Percentiles rank a stretch among this genome's conserved stretches.
Conservation (phyloP, 2,329 filamentous ascomycete species). For the Aspergillus versicolor region DNA sequence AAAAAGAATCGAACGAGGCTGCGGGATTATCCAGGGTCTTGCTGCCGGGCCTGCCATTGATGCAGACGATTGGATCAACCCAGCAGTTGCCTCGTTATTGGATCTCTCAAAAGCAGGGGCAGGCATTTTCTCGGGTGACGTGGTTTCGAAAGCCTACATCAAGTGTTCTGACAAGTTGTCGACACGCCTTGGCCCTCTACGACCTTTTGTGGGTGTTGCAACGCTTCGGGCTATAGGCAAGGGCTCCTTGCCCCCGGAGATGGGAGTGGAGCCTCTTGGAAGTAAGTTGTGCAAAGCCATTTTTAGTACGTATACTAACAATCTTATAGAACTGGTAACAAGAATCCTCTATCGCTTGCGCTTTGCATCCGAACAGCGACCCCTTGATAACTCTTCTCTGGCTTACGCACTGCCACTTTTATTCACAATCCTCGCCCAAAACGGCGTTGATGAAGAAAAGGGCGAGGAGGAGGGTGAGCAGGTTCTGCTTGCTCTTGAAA, state of each 20-base stretch:
- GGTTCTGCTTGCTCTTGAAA: conserved; percentile 81
- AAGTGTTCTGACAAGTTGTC: conserved; percentile 74
- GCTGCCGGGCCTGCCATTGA: conserved; percentile 87
- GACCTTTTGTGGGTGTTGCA: conserved; percentile 83
- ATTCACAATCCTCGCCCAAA: conserved; percentile 73
- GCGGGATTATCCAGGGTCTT: conserved; percentile 80
- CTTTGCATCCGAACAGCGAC: conserved; percentile 89
- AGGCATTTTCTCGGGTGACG: conserved; percentile 76
- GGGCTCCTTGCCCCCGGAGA: conserved; percentile 67
- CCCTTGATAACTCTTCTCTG: conserved; percentile 83
- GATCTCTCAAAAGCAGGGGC: conserved; percentile 74
- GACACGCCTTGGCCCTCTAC: conserved; percentile 69
- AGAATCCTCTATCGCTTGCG: conserved; percentile 86
- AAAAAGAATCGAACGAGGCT: conserved; percentile 72
- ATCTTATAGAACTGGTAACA: conserved; percentile 63
- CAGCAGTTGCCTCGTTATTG: conserved; percentile 70
- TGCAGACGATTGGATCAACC: conserved; percentile 81
- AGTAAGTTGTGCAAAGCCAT: conserved; percentile 39
- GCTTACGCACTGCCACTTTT: conserved; percentile 84
- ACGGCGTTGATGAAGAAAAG: conserved; percentile 65
- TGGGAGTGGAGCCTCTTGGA: conserved; percentile 78
- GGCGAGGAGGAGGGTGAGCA: conserved; percentile 85
- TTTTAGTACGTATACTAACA: conserved; percentile 14
- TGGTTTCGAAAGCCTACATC: conserved; percentile 75
- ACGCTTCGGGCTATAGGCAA: conserved; percentile 77